phyloP scores from a whole-genome alignment of 2,329 filamentous ascomycete species.

The Aspergillus bombycis region DNA sequence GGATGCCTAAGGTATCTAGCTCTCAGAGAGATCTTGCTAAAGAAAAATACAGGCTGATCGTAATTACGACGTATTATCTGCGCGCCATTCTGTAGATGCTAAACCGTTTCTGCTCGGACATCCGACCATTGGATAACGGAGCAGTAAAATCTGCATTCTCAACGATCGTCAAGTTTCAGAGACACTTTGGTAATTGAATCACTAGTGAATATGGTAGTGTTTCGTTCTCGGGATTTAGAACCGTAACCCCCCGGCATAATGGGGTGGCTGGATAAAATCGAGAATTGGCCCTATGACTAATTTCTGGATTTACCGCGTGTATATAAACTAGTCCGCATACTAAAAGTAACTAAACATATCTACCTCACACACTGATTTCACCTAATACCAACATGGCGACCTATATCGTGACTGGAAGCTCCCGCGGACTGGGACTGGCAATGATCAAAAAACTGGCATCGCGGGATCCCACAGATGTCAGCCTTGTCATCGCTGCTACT shows the following conservation, averaged over 20 bases:
- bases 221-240: no score
- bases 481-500: slow-evolving; percentile 13
- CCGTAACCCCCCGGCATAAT: no score
- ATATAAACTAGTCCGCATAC: background rate
- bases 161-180: no score
- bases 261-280: no score
- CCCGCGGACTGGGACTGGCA: slow-evolving; percentile 32
- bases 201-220: no score
- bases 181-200: no score
- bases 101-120: background rate
- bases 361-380: background rate
- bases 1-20: no score
- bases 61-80: no score
- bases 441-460: slow-evolving; percentile 23
- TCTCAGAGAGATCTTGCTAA: no score
- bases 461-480: background rate
- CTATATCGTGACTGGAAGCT: slow-evolving; percentile 24
- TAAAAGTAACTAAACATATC: background rate
- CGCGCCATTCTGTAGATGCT: background rate
- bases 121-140: background rate
- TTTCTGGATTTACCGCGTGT: background rate
- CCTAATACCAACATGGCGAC: background rate
- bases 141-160: no score
- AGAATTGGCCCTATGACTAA: background rate
- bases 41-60: no score